These are phyloP conservation scores for Ascochyta clinopodiicola DNA, from an alignment of 2,329 filamentous ascomycete genomes.

Conservation along the genomic window DNA sequence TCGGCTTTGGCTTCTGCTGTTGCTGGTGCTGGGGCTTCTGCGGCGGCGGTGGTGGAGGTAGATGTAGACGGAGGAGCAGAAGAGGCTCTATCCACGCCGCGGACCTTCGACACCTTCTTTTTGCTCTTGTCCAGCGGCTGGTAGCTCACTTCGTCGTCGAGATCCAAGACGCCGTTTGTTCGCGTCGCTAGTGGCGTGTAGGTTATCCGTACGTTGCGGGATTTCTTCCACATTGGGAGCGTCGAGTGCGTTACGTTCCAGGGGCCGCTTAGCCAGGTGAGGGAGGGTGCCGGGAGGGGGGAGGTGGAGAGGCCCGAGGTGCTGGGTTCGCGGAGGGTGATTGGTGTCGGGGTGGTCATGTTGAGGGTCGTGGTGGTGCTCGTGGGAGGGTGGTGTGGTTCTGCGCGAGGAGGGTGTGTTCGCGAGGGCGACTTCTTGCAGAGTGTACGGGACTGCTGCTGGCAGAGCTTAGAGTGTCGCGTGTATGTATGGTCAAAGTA, in stretches of 20 bases:
- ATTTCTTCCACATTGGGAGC: conserved; percentile 74
- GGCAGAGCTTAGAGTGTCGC: too few species aligned
- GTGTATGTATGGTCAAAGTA: too few species aligned
- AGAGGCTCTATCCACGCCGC: conserved; percentile 67
- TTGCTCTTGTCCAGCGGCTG: conserved; percentile 59
- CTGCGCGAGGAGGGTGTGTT: background rate
- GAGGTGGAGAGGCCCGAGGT: conserved; percentile 23
- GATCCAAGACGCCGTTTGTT: conserved; percentile 36
- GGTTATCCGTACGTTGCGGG: conserved; percentile 80
- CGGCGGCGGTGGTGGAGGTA: background rate
- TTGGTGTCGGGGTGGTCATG: conserved; percentile 14
- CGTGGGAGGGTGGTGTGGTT: background rate
- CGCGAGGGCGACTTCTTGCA: too few species aligned
- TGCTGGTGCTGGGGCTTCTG: background rate
- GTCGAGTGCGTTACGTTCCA: conserved; percentile 51
- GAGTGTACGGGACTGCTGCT: too few species aligned
- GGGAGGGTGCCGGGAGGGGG: conserved; percentile 44
- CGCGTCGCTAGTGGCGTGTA: conserved; percentile 59
- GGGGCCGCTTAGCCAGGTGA: conserved; percentile 39
- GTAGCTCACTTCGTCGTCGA: conserved; percentile 78
- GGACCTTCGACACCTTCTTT: conserved; percentile 64
- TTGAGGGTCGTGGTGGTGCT: background rate
- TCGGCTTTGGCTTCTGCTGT: conserved; percentile 24
- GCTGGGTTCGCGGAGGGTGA: conserved; percentile 39
- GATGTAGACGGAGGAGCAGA: too few species aligned